phyloP scores from a whole-genome alignment of 768 basidiomycete genomes.

The Piloderma croceum region DNA sequence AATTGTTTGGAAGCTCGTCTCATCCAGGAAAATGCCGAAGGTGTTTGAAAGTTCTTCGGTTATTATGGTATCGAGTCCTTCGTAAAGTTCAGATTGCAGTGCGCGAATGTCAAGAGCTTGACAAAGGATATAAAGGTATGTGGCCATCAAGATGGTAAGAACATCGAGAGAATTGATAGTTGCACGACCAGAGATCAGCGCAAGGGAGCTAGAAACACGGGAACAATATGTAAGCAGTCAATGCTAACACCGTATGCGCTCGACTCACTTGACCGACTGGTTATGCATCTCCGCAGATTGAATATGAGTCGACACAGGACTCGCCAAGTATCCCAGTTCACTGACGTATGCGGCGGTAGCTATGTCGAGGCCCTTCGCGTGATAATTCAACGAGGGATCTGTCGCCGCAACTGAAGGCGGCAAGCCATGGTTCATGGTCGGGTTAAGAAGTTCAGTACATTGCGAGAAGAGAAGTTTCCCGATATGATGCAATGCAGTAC shows the following conservation, averaged over 20 bases:
- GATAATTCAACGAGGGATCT: slow-evolving; percentile 73
- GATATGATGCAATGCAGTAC: slow-evolving; percentile 62
- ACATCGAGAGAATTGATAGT: slow-evolving; percentile 69
- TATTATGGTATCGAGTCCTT: slow-evolving; percentile 40
- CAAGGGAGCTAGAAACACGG: slow-evolving; percentile 38
- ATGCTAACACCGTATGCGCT: neutral
- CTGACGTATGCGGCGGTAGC: slow-evolving; percentile 75
- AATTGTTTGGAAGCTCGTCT: slow-evolving; percentile 21
- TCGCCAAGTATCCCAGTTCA: slow-evolving; percentile 73
- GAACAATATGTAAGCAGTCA: slow-evolving; percentile 1
- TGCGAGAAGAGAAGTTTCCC: slow-evolving; percentile 69
- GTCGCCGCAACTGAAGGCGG: slow-evolving; percentile 70
- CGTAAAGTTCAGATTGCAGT: slow-evolving; percentile 56
- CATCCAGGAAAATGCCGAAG: slow-evolving; percentile 36
- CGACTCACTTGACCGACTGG: slow-evolving; percentile 70
- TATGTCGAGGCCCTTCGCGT: slow-evolving; percentile 75
- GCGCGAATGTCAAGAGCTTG: slow-evolving; percentile 67
- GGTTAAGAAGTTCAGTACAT: slow-evolving; percentile 69
- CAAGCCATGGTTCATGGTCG: slow-evolving; percentile 73
- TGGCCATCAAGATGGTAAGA: slow-evolving; percentile 60
- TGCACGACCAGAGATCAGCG: slow-evolving; percentile 69
- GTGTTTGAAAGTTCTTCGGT: slow-evolving; percentile 41
- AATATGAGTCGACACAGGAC: slow-evolving; percentile 72
- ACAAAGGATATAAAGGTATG: slow-evolving; percentile 67
- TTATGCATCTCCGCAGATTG: slow-evolving; percentile 86